These are phyloP conservation scores for Daldinia caldariorum DNA, from an alignment of 495 filamentous ascomycete genomes.

Conservation along the genomic window DNA sequence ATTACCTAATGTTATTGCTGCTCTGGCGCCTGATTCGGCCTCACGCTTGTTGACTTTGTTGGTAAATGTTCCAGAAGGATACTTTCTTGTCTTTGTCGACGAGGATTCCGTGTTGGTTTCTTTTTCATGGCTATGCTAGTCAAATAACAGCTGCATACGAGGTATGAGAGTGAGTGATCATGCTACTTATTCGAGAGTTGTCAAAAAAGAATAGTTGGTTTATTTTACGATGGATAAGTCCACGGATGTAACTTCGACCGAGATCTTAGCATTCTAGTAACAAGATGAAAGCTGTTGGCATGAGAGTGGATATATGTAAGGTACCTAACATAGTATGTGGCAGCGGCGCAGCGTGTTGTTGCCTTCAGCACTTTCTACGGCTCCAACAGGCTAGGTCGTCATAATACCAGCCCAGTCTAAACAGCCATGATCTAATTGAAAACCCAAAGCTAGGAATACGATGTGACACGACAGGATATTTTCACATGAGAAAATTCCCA, in stretches of 20 bases:
- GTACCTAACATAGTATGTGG: not conserved
- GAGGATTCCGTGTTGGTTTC: not conserved
- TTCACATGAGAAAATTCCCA: conserved; percentile 10
- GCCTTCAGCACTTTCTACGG: not conserved
- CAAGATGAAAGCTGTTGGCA: not conserved
- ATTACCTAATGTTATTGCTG: not conserved
- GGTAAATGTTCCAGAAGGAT: not conserved
- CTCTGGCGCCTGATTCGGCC: conserved; percentile 5
- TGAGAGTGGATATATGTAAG: not conserved
- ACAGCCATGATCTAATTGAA: conserved; percentile 6
- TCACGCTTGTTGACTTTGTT: not conserved
- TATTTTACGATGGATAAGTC: not conserved
- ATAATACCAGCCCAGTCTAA: not conserved
- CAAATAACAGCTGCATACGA: conserved; percentile 1
- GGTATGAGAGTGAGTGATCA: not conserved
- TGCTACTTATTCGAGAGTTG: not conserved
- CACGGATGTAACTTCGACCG: conserved; percentile 2
- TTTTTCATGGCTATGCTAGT: not conserved
- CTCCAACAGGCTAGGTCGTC: conserved; percentile 2
- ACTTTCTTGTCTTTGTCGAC: not conserved
- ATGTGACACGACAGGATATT: not conserved
- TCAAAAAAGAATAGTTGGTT: not conserved
- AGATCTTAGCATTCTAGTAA: not conserved
- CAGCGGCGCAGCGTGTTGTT: not conserved
- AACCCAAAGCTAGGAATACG: not conserved